A percentile compares a stretch with the other conserved stretches of the same genome.
Evolutionary conservation across 192 early-diverging fungal genomes (phyloP).

Genomic region (Backusella tuberculispora): DNA sequence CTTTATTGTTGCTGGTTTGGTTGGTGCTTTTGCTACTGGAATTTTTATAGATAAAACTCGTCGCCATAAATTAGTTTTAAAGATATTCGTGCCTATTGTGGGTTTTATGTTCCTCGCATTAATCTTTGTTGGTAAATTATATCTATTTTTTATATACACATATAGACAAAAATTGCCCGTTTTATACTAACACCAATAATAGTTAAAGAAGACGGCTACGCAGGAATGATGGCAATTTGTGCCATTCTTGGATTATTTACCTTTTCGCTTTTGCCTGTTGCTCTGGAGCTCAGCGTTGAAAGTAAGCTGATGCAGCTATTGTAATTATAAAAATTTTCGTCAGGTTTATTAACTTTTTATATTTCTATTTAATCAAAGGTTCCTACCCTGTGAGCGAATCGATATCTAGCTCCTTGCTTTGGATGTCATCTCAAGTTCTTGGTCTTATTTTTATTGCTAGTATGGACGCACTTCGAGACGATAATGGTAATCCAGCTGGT

Average conservation of each 20-base stretch:
- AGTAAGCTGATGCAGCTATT: slow-evolving; percentile 22
- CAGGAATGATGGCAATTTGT: slow-evolving; percentile 27
- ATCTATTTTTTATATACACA: background rate
- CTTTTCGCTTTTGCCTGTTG: slow-evolving; percentile 38
- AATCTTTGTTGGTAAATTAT: slow-evolving; percentile 46
- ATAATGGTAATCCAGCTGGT: slow-evolving; percentile 28
- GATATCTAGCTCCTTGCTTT: slow-evolving; percentile 36
- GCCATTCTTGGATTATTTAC: slow-evolving; percentile 39
- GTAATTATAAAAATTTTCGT: background rate
- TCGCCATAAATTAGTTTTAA: slow-evolving; percentile 50
- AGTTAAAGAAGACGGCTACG: slow-evolving; percentile 42
- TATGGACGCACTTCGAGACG: slow-evolving; percentile 29
- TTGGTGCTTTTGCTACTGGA: slow-evolving; percentile 54
- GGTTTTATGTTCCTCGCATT: slow-evolving; percentile 49
- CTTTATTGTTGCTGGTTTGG: slow-evolving; percentile 60
- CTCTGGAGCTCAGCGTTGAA: slow-evolving; percentile 43
- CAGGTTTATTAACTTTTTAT: background rate
- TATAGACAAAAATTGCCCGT: background rate
- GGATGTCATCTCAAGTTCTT: slow-evolving; percentile 38
- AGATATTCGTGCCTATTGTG: slow-evolving; percentile 47
- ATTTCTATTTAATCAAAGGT: slow-evolving; percentile 13
- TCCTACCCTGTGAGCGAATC: slow-evolving; percentile 40
- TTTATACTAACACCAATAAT: background rate
- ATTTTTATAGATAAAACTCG: slow-evolving; percentile 59
- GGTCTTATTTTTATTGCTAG: slow-evolving; percentile 31